Base-by-base conservation (phyloP, 2,329 filamentous ascomycete species). In the Fusarium cicatricum region DNA sequence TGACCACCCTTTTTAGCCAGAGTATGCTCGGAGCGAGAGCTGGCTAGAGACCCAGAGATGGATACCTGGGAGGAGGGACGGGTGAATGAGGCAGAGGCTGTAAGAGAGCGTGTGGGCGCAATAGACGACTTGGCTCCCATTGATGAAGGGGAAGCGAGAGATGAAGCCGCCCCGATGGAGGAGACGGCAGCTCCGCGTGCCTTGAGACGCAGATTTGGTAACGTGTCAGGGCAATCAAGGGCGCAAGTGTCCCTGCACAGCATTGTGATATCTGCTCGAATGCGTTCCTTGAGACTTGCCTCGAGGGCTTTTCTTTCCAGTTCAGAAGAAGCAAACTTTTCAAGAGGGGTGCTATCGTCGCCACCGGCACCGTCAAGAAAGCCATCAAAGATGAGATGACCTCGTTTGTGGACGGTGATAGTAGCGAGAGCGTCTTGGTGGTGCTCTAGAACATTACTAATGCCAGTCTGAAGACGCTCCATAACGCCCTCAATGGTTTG, bases 171-270 rank as follows among this genome's bases (percentile, higher is more conserved):
- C 28, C 40, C 58, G 33, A 52, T 16, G 21, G 61, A 44, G 39
- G 61, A 62, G 14, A 64, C 63, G 28, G 52, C 40, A 38, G 64
- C 52, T 19, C 64, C 60, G 31, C 50, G 60, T 41, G 42, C 55
- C 41, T 64, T 64, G 11, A 71, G 50, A 14, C 61, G 64, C 39
- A 73, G 46, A 45, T 71, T 72, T 16, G 68, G 58, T 11, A 73
- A 52, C 14, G 58, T 49, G 31, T 72, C 70, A 26, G 65, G 54
- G 39, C 66, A 65, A 32, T 75, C 73, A 15, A 84, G 72, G 12
- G 75, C 75, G 56, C 80, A 80, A 1, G 82, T 83, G 57, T 85
- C 82, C 58, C 76, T 80, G 61, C 80, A 82, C 15, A 84, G 70
- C 68, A 77, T 77, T 34, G 78, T 75, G 17, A 84, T 76, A 48